These are phyloP conservation scores for Penicillium sp. DNA, from an alignment of 2,329 filamentous ascomycete species.

Conservation along the genomic window DNA sequence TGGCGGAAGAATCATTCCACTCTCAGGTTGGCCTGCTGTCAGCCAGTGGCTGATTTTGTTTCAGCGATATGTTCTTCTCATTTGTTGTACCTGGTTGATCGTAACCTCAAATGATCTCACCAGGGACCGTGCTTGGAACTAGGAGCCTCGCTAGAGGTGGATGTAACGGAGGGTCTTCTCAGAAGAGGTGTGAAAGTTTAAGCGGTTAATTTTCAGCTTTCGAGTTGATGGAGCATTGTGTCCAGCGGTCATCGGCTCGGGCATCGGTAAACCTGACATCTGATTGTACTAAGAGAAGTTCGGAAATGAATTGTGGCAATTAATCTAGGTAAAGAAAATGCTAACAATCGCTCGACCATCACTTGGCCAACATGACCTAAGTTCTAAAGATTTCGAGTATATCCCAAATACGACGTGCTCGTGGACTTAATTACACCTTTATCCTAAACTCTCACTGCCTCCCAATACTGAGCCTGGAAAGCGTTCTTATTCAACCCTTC, in stretches of 20 bases:
- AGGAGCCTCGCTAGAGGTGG: not conserved
- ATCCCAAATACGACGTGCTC: no score
- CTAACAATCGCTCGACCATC: no score
- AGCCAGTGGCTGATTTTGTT: not conserved
- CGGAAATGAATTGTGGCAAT: no score
- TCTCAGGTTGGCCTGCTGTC: not conserved
- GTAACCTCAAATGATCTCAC: not conserved
- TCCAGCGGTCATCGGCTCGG: no score
- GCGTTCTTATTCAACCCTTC: slow-evolving; percentile 54
- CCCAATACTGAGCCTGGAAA: slow-evolving; percentile 59
- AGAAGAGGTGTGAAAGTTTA: no score
- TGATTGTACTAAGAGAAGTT: no score
- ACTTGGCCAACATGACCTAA: no score
- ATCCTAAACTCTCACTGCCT: slow-evolving; percentile 33
- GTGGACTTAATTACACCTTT: not conserved
- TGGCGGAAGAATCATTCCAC: not conserved
- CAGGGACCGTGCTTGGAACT: not conserved
- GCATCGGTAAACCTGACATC: no score
- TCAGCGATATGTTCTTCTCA: not conserved
- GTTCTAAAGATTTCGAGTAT: no score
- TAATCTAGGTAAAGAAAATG: no score
- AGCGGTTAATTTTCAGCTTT: no score
- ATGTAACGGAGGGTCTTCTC: not conserved
- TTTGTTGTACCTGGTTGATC: not conserved
- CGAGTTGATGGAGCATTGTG: no score